phyloP scores from a whole-genome alignment of 148 eudicot species.

The Amaranthus hypochondriacus region DNA sequence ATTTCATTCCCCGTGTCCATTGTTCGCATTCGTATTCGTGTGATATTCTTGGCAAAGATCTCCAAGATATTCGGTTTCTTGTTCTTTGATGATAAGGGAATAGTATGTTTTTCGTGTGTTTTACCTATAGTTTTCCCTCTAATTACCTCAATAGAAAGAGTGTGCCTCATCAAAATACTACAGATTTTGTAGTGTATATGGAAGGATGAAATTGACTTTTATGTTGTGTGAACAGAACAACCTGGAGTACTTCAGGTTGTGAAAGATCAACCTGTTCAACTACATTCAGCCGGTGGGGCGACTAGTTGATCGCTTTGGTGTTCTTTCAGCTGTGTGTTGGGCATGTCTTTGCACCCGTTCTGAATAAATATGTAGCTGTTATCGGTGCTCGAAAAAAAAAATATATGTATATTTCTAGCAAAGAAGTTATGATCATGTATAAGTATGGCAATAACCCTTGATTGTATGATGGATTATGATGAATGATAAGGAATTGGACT shows the following conservation, averaged over 20 bases:
- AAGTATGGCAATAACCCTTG: background rate
- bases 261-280: slow-evolving; percentile 52
- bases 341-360: background rate
- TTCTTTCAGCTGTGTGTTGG: background rate
- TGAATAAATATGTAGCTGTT: background rate
- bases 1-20: background rate
- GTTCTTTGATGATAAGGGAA: background rate
- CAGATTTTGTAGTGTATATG: background rate
- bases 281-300: slow-evolving; percentile 40
- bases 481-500: background rate
- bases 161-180: background rate
- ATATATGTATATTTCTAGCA: background rate
- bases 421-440: background rate
- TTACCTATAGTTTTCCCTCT: background rate
- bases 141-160: background rate
- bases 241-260: slow-evolving; percentile 86
- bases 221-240: slow-evolving; percentile 45
- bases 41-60: background rate
- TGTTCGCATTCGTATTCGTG: background rate
- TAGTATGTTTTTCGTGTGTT: background rate
- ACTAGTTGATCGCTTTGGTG: slow-evolving; percentile 13
- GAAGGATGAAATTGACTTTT: background rate
- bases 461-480: background rate
- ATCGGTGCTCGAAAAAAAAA: background rate
- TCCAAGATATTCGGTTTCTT: background rate